Base-by-base conservation (phyloP, 768 basidiomycete genomes). In the Suillus subluteus region DNA sequence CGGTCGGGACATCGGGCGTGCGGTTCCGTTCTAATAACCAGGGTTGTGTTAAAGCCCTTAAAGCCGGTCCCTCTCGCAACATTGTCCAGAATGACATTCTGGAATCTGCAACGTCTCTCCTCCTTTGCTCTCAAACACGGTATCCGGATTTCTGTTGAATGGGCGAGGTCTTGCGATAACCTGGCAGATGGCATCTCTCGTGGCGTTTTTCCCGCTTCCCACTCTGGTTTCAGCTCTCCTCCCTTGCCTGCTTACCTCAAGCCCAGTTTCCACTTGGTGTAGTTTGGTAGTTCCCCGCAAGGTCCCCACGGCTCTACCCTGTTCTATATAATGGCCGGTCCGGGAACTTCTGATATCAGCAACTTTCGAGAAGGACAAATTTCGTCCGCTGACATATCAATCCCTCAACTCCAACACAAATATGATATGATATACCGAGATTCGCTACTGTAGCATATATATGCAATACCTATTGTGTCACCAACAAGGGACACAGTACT, bases 11-110 rank as follows among this genome's bases (percentile, higher is more conserved):
- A 84, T 82, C 23, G 78, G 78, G 8, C 23, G 54, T 83, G 4
- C 52, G 66, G 0, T 63, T 86, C 1, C 74, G 75, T 7, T 83
- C 81, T 0, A 82, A 86, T 67, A 84, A 85, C 65, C 40, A 69
- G 8, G 81, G 80, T 0, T 80, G 83, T 0, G 74, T 86, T 0
- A 37, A 54, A 0, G 52, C 66, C 0, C 23, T 70, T 0, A 64
- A 48, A 2, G 32, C 70, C 0, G 64, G 66, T 0, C 18, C 26
- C 8, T 70, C 64, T 1, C 26, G 35, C 3, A 67, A 26, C 21
- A 0, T 40, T 0, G 32, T 38, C 0, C 69, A 70, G 1, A 70
- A 70, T 9, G 9, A 12, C 0, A 37, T 70, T 11, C 61, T 26
- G 26, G 26, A 26, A 26, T 1, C 26, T 70, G 1, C 9, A 30